phyloP scores from a whole-genome alignment of 1,284 basidiomycete species.

The Rhodotorula sp. region DNA sequence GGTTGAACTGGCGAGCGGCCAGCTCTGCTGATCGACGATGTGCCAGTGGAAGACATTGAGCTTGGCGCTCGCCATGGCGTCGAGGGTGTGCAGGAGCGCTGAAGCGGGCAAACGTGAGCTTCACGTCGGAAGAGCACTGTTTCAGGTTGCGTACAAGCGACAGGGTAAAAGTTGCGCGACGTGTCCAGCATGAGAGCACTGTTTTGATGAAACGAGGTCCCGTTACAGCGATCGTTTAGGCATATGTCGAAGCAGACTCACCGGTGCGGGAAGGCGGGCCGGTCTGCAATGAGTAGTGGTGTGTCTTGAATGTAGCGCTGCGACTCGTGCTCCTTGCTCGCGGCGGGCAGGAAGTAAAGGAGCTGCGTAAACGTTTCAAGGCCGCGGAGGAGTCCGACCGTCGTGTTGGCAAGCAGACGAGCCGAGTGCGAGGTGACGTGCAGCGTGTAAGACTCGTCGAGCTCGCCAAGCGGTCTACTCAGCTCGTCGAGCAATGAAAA shows the following conservation, averaged over 20 bases:
- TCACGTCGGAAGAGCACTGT: neutral
- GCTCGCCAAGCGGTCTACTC: constrained; percentile 57
- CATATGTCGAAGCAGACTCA: neutral
- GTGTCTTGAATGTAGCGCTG: constrained; percentile 60
- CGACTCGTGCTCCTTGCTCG: neutral
- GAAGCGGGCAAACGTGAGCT: constrained; percentile 2
- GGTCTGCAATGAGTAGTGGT: constrained; percentile 53
- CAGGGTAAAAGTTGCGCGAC: constrained; percentile 61
- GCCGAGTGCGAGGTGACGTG: constrained; percentile 55
- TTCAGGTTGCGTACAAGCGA: constrained; percentile 4
- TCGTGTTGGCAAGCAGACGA: constrained; percentile 62
- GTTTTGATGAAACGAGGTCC: neutral
- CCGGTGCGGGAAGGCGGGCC: constrained; percentile 52
- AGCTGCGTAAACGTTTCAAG: constrained; percentile 80
- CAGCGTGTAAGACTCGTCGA: constrained; percentile 69
- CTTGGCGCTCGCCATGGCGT: constrained; percentile 85
- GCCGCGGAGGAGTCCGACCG: constrained; percentile 75
- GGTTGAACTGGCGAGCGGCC: constrained; percentile 64
- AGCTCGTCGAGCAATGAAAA: constrained; percentile 56
- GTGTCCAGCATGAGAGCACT: constrained; percentile 82
- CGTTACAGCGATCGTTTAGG: neutral
- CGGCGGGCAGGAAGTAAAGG: constrained; percentile 48
- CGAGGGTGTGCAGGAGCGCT: constrained; percentile 71
- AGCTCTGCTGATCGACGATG: constrained; percentile 57
- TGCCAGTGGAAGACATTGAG: constrained; percentile 53